Percentiles rank a stretch among this genome's conserved stretches.
phyloP scores from a whole-genome alignment of 768 basidiomycete genomes.

The Coprinopsis marcescibilis region DNA sequence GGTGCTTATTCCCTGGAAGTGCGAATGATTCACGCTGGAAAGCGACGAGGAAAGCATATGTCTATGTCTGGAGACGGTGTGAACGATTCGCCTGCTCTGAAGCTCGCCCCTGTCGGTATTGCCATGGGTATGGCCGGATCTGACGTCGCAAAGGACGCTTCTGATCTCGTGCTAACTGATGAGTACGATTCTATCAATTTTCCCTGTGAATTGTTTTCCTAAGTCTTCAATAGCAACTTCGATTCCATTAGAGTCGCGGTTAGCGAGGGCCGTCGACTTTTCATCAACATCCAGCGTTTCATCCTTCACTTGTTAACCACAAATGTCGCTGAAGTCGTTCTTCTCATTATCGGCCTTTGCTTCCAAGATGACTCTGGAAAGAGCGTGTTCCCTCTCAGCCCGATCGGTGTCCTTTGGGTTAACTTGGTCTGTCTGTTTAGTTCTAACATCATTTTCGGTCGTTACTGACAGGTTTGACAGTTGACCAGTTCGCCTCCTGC shows the following conservation, averaged over 20 bases:
- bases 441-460: background rate
- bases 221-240: slow-evolving; percentile 36
- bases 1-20: too few relatives aligned
- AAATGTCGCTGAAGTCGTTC: slow-evolving; percentile 50
- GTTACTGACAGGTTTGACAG: slow-evolving; percentile 13
- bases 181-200: slow-evolving; percentile 26
- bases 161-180: slow-evolving; percentile 53
- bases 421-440: slow-evolving; percentile 35
- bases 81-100: slow-evolving; percentile 54
- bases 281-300: slow-evolving; percentile 54
- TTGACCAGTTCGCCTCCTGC: slow-evolving; percentile 46
- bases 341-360: slow-evolving; percentile 50
- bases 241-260: slow-evolving; percentile 56
- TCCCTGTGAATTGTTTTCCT: background rate
- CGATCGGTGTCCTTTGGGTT: slow-evolving; percentile 46
- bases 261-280: slow-evolving; percentile 50
- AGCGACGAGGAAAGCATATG: slow-evolving; percentile 44
- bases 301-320: slow-evolving; percentile 46
- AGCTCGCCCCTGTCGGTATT: slow-evolving; percentile 49
- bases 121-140: slow-evolving; percentile 54
- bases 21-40: slow-evolving; percentile 53
- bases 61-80: slow-evolving; percentile 58
- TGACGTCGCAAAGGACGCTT: slow-evolving; percentile 51
- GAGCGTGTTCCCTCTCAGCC: slow-evolving; percentile 54
- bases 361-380: slow-evolving; percentile 43